Conservation (phyloP, 2,329 filamentous ascomycete genomes). For the Tolypocladium sp. region DNA sequence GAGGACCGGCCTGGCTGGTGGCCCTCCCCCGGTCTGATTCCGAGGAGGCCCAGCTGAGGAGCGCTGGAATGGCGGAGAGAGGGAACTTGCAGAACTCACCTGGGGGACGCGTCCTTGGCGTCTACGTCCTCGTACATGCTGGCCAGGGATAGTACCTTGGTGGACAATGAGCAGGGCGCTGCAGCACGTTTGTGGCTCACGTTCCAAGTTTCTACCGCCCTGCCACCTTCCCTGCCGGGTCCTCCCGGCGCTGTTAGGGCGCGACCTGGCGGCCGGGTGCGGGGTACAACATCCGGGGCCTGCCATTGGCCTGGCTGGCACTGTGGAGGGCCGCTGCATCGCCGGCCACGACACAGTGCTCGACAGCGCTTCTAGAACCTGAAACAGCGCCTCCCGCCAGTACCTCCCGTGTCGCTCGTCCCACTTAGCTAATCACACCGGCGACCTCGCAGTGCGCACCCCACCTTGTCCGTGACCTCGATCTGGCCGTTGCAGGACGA, state of each 20-base stretch:
- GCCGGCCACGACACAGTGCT: not conserved
- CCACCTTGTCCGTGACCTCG: not conserved
- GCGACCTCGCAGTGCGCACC: not conserved
- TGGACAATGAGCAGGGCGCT: not conserved
- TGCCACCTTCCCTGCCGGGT: slow-evolving; percentile 4
- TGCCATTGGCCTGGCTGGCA: not conserved
- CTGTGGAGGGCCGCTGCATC: not conserved
- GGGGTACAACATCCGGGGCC: not conserved
- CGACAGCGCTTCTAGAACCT: not conserved
- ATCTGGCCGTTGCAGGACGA: slow-evolving; percentile 1
- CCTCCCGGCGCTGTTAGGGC: slow-evolving; percentile 3
- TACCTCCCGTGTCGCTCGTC: not conserved
- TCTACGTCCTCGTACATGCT: too few species aligned
- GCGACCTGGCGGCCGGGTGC: not conserved
- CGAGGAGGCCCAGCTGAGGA: not conserved
- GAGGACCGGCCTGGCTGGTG: too few species aligned
- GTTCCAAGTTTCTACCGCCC: not conserved
- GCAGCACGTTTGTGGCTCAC: not conserved
- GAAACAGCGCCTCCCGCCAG: not conserved
- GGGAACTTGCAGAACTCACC: not conserved
- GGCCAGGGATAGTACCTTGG: not conserved
- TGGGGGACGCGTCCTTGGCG: too few species aligned
- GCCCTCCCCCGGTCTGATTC: not conserved
- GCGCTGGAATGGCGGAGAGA: not conserved
- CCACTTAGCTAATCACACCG: not conserved